Conservation (phyloP, 768 basidiomycete genomes). For the Lentinula guzmanii region DNA sequence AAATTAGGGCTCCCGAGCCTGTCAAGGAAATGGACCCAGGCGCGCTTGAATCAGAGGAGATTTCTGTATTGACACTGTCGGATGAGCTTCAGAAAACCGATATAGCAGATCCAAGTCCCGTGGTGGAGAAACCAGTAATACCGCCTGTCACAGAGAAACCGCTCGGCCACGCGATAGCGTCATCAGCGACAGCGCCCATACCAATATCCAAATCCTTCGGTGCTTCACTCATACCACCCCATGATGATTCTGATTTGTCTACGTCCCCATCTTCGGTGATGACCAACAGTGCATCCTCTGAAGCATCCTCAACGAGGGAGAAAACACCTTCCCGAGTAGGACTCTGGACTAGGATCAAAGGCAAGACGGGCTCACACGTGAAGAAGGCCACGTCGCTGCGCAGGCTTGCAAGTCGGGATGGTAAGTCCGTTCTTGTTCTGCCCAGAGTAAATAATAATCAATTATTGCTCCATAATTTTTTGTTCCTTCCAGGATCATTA, state of each 20-base stretch:
- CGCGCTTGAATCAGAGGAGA: not conserved
- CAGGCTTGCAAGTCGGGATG: not conserved
- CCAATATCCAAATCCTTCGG: not conserved
- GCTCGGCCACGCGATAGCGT: not conserved
- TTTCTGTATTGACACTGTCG: not conserved
- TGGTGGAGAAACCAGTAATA: not conserved
- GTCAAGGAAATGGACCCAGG: not conserved
- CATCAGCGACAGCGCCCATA: not conserved
- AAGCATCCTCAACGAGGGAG: not conserved
- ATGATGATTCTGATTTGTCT: constrained; percentile 12
- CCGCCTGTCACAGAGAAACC: not conserved
- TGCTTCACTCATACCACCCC: not conserved
- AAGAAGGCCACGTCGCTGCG: constrained; percentile 1
- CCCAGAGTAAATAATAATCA: not conserved
- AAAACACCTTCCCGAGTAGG: constrained; percentile 12
- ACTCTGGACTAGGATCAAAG: constrained; percentile 31
- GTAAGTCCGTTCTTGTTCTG: not conserved
- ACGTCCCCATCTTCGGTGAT: constrained; percentile 13
- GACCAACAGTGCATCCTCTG: not conserved
- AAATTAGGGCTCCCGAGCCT: not conserved
- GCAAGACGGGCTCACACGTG: constrained; percentile 7
- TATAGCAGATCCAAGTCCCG: not conserved
- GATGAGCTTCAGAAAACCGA: not conserved
- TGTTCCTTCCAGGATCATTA: not conserved
- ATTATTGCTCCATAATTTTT: not conserved